Base-by-base conservation (phyloP, 768 basidiomycete species). In the Pleurotus pulmonarius region DNA sequence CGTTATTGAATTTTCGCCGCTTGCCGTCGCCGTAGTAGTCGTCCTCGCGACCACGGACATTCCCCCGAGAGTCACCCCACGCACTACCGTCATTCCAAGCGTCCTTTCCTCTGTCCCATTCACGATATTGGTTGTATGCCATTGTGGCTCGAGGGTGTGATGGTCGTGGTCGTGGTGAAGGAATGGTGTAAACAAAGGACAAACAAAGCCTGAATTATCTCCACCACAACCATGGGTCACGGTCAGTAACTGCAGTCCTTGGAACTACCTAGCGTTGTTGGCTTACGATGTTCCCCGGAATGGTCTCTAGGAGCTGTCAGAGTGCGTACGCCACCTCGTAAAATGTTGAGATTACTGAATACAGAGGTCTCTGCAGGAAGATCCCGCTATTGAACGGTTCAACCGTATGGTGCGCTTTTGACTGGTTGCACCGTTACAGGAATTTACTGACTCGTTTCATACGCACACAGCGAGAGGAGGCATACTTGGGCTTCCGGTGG, bases 71-170 rank as follows among this genome's bases (percentile, higher is more conserved):
- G 55, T 73, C 51, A 38, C 24, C 24, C 51, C 51, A 53, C 11
- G 51, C 73, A 18, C 62, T 58, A 18, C 69, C 61, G 56, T 70
- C 68, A 16, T 39, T 37, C 76, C 80, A 82, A 46, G 69, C 26
- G 46, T 84, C 81, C 70, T 91, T 92, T 51, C 89, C 90, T 69
- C 80, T 81, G 74, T 92, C 90, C 91, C 92, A 92, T 76, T 92
- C 90, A 61, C 92, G 85, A 72, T 53, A 25, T 41, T 53, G 51
- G 39, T 88, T 88, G 71, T 87, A 83, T 49, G 87, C 78, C 88
- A 90, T 89, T 18, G 60, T 56, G 62, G 60, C 70, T 47, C 16
- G 38, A 49, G 46, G 56, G 46, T 46, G 58, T 59, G 59, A 62
- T 68, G 65, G 64, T 65, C 62, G 61, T 58, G 47, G 69, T 67